Evolutionary conservation across 2,329 filamentous ascomycete species (phyloP).

Genomic region (Phyllosticta citrichinensis): DNA sequence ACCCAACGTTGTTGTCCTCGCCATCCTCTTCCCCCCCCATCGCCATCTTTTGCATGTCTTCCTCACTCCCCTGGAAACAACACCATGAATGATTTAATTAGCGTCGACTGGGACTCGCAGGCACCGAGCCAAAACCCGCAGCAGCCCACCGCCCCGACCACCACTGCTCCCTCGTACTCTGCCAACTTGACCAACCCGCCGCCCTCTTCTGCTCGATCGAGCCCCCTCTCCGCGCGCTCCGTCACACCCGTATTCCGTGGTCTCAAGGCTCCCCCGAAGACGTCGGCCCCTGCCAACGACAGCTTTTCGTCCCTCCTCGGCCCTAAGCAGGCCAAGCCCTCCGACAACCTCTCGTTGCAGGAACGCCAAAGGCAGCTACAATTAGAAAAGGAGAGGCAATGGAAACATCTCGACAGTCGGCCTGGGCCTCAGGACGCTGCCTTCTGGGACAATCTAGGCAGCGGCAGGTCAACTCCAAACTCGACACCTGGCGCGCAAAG

Average conservation of each 20-base stretch:
- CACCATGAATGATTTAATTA: conserved; percentile 39
- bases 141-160: conserved; percentile 18
- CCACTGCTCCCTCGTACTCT: conserved; percentile 15
- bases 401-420: conserved; percentile 60
- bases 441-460: conserved; percentile 66
- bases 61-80: background rate
- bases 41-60: background rate
- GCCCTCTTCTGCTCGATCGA: conserved; percentile 30
- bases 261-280: conserved; percentile 41
- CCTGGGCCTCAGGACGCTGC: conserved; percentile 59
- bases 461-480: conserved; percentile 36
- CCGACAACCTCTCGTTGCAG: conserved; percentile 58
- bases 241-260: conserved; percentile 27
- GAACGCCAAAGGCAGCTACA: conserved; percentile 60
- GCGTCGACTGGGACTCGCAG: conserved; percentile 36
- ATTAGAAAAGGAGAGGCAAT: conserved; percentile 67
- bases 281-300: conserved; percentile 46
- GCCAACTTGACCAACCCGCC: conserved; percentile 20
- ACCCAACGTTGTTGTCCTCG: background rate
- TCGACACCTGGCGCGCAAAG: conserved; percentile 24
- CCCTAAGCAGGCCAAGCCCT: conserved; percentile 49
- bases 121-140: conserved; percentile 21
- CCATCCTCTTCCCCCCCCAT: background rate
- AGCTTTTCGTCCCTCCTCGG: conserved; percentile 70
- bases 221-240: conserved; percentile 28